Conservation (phyloP, 352 stramenopile species). For the Elongisporangium prolatum region DNA sequence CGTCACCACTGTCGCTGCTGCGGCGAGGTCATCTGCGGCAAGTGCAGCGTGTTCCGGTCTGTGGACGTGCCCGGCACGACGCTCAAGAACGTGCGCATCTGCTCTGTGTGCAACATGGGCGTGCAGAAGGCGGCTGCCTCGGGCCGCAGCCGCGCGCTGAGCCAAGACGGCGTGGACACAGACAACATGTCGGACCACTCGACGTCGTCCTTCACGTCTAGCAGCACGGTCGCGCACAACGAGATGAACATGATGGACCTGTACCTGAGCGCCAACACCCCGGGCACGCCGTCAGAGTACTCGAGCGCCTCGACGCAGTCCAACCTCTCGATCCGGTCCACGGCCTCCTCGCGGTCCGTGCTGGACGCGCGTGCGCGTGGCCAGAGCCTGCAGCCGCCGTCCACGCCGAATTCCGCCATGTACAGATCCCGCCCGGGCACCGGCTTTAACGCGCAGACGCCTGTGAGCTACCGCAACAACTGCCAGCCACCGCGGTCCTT, state of each 20-base stretch:
- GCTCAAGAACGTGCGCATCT: constrained; percentile 82
- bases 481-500: constrained; percentile 26
- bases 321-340: constrained; percentile 77
- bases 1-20: constrained; percentile 85
- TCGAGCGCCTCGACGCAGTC: constrained; percentile 70
- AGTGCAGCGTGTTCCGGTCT: constrained; percentile 80
- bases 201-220: constrained; percentile 72
- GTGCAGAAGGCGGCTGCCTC: constrained; percentile 47
- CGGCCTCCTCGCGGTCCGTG: constrained; percentile 55
- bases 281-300: constrained; percentile 68
- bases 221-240: constrained; percentile 74
- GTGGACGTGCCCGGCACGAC: constrained; percentile 78
- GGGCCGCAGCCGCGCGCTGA: constrained; percentile 1
- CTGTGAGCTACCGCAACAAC: constrained; percentile 13
- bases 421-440: not conserved
- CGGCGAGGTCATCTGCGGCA: constrained; percentile 86
- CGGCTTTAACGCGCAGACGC: constrained; percentile 5
- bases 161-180: constrained; percentile 14
- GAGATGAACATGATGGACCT: constrained; percentile 85
- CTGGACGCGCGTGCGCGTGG: constrained; percentile 27
- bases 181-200: constrained; percentile 74
- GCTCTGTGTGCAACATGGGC: constrained; percentile 81
- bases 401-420: not conserved
- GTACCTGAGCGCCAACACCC: constrained; percentile 55
- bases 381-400: constrained; percentile 7